Evolutionary conservation across 805 yeast species (phyloP).

Genomic region (Metschnikowia similis): DNA sequence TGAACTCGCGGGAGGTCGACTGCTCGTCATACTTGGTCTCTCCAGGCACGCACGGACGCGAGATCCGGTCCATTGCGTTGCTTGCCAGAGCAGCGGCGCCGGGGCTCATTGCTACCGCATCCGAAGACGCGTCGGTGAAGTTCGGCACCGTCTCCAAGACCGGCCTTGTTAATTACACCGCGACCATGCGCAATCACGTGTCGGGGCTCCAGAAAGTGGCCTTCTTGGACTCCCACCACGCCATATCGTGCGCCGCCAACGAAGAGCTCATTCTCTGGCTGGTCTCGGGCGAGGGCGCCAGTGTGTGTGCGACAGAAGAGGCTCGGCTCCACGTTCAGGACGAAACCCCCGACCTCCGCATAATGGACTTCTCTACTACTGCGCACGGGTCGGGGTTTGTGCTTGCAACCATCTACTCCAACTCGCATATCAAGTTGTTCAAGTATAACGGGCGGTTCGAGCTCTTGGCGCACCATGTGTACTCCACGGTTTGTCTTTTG

Average conservation of each 20-base stretch:
- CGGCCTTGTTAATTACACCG: constrained; percentile 45
- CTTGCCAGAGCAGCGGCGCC: constrained; percentile 29
- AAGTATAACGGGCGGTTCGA: constrained; percentile 45
- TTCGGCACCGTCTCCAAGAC: constrained; percentile 39
- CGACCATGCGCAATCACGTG: constrained; percentile 76
- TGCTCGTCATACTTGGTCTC: constrained; percentile 27
- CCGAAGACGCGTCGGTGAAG: constrained; percentile 82
- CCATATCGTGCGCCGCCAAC: constrained; percentile 65
- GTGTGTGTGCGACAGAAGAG: constrained; percentile 46
- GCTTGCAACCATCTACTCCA: constrained; percentile 75
- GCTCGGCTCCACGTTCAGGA: constrained; percentile 53
- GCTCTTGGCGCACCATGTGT: constrained; percentile 45
- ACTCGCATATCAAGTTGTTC: constrained; percentile 72
- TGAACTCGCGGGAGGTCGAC: constrained; percentile 33
- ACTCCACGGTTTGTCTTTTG: constrained; percentile 74
- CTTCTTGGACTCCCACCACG: constrained; percentile 48
- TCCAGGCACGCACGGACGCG: constrained; percentile 87
- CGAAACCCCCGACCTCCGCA: constrained; percentile 74
- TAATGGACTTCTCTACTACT: constrained; percentile 72
- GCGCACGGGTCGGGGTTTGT: constrained; percentile 44
- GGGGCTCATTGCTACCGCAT: constrained; percentile 62
- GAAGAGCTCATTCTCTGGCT: constrained; percentile 89
- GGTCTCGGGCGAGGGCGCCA: constrained; percentile 33
- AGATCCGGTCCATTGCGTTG: constrained; percentile 71
- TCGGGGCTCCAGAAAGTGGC: constrained; percentile 81